Evolutionary conservation across 2,329 filamentous ascomycete genomes (phyloP), one percentile per base, ranked within the genome.

Genomic region (Fusarium veterinarium): DNA sequence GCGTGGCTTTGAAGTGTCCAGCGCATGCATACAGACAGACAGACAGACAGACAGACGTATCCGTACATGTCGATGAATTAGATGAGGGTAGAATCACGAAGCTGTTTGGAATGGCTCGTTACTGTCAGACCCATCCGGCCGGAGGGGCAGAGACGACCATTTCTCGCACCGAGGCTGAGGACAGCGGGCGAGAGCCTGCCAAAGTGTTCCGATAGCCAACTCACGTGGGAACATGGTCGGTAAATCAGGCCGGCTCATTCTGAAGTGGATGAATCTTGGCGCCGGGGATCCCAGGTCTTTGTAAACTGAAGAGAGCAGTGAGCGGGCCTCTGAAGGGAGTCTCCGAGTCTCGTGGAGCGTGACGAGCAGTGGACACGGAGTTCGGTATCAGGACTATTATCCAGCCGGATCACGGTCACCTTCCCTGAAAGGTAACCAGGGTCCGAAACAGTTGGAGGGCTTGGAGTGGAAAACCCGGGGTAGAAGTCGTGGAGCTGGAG

Each of bases 391-490:
- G 45, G 58, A 61, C 35, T 48, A 57, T 51, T 67, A 49, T 46
- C 64, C 65, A 69, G 64, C 58, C 65, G 52, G 53, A 25, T 40
- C 31, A 49, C 53, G 53, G 66, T 52, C 71, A 73, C 71, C 64
- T 74, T 74, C 71, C 71, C 38, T 63, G 71, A 69, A 49, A 38
- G 64, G 71, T 48, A 72, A 60, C 60, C 67, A 71, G 67, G 67
- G 56, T 60, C 63, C 45, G 60, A 62, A 52, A 56, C 60, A 53
- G 51, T 67, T 74, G 72, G 75, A 63, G 65, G 74, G 60, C 40
- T 67, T 74, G 72, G 75, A 61, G 65, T 72, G 60, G 63, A 67
- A 73, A 72, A 68, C 74, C 75, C 71, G 74, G 75, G 75, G 75
- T 76, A 67, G 57, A 74, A 65, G 58, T 67, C 62, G 53, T 41